These are phyloP conservation scores for Cicer pinnatifidum DNA, from an alignment of 306 rosid species.

Conservation along the genomic window DNA sequence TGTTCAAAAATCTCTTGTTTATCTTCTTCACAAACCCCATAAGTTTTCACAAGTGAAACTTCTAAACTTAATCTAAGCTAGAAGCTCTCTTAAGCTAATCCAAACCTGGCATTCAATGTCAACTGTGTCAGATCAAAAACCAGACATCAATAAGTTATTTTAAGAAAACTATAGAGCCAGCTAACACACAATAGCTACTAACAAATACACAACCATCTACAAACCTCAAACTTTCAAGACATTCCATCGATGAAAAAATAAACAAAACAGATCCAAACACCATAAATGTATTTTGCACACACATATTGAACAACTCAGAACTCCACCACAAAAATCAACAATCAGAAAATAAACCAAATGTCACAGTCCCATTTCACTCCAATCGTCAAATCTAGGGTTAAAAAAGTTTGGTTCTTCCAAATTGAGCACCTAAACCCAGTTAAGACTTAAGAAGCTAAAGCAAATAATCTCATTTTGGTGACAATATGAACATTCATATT, in stretches of 20 bases:
- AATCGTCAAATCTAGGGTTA: not conserved
- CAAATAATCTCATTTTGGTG: not conserved
- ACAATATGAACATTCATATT: not conserved
- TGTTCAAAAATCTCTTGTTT: not conserved
- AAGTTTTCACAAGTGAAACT: not conserved
- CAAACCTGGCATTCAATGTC: not conserved
- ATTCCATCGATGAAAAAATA: not conserved
- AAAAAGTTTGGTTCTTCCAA: not conserved
- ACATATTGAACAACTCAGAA: not conserved
- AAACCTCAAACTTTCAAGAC: conserved; percentile 8
- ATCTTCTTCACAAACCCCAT: not conserved
- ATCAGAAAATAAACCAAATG: not conserved
- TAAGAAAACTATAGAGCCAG: not conserved
- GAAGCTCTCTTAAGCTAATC: not conserved
- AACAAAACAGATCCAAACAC: conserved; percentile 12
- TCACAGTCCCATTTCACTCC: not conserved
- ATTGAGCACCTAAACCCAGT: not conserved
- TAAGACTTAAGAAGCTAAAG: not conserved
- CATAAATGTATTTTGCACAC: not conserved
- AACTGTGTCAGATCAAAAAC: not conserved
- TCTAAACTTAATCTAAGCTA: not conserved
- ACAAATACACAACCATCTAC: not conserved
- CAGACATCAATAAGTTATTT: not conserved
- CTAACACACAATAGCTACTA: not conserved
- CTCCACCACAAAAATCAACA: conserved; percentile 9